Evolutionary conservation across 441 rosid species (phyloP), one percentile per base, ranked within the genome.

Genomic region (Euphorbia celastroides): DNA sequence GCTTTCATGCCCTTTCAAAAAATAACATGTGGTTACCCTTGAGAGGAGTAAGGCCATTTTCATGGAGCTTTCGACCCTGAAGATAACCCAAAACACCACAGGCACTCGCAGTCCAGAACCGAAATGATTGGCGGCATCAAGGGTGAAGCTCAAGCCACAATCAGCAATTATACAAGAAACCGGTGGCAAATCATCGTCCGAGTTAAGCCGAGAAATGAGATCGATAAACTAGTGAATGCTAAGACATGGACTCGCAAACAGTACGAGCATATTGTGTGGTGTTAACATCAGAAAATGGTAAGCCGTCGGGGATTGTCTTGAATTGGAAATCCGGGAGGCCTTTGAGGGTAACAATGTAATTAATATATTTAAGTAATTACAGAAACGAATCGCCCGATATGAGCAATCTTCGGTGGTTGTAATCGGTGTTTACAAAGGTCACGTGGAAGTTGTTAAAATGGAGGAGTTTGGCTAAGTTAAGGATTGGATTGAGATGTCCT

Each of bases 401-500:
- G 54, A 77, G 75, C 9, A 83, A 31, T 34, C 88, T 83, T 14
- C 22, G 44, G 64, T 79, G 82, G n/a, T n/a, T n/a, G n/a, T n/a
- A n/a, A n/a, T n/a, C n/a, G n/a, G n/a, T n/a, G n/a, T n/a, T n/a
- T n/a, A 63, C 83, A 30, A 81, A 81, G 66, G 85, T 81, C 62
- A 81, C 31, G 54, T 79, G 78, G 56, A 81, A 81, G 71, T 83
- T 82, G 9, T 57, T 48, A 55, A 32, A 65, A 64, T 77, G 76
- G 56, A 83, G 84, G 17, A 81, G 77, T 62, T 83, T 81, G 0
- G 88, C 83, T 0, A 81, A 48, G 42, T 74, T 79, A 7, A 81
- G 68, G 84, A 79, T 75, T 0, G 85, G 84, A 57, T 70, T 81
- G 23, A 84, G 61, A 72, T 84, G 88, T 38, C 84, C 84, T 70